phyloP scores from a whole-genome alignment of 306 rosid genomes.

The Trifolium dubium region DNA sequence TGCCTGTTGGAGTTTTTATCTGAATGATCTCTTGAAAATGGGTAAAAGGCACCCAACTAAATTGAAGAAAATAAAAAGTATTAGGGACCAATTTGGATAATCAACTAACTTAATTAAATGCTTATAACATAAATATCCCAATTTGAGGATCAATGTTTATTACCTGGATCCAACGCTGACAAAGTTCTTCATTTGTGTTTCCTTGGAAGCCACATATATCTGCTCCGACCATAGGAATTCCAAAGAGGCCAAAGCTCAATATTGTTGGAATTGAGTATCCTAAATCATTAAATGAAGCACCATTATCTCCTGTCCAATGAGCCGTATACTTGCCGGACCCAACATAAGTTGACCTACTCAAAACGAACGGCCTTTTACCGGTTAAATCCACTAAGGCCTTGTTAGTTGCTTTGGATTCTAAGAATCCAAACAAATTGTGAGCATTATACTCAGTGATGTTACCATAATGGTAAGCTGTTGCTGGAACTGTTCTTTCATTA shows the following conservation, averaged over 20 bases:
- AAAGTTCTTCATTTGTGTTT: conserved; percentile 83
- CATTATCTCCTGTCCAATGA: conserved; percentile 96
- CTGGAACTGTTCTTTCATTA: conserved; percentile 60
- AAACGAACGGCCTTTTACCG: conserved; percentile 86
- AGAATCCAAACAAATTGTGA: conserved; percentile 79
- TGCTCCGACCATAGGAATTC: conserved; percentile 95
- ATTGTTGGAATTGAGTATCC: conserved; percentile 74
- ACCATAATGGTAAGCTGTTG: conserved; percentile 67
- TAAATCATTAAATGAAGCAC: conserved; percentile 84
- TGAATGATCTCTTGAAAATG: conserved; percentile 90
- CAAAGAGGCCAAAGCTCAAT: conserved; percentile 76
- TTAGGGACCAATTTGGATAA: too few species aligned
- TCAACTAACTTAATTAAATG: too few species aligned
- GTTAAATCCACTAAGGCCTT: conserved; percentile 57
- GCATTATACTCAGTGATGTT: conserved; percentile 73
- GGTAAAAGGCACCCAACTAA: conserved; percentile 92
- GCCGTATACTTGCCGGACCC: conserved; percentile 90
- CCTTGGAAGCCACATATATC: conserved; percentile 84
- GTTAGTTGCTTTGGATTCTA: conserved; percentile 70
- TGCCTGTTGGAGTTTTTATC: conserved; percentile 47
- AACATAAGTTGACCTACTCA: conserved; percentile 83
- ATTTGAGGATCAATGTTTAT: conserved; percentile 31
- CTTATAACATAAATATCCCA: too few species aligned
- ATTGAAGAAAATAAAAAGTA: conserved; percentile 8
- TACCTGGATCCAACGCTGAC: conserved; percentile 96